phyloP scores from a whole-genome alignment of 352 stramenopile species.

The Globisporangium barbulae region DNA sequence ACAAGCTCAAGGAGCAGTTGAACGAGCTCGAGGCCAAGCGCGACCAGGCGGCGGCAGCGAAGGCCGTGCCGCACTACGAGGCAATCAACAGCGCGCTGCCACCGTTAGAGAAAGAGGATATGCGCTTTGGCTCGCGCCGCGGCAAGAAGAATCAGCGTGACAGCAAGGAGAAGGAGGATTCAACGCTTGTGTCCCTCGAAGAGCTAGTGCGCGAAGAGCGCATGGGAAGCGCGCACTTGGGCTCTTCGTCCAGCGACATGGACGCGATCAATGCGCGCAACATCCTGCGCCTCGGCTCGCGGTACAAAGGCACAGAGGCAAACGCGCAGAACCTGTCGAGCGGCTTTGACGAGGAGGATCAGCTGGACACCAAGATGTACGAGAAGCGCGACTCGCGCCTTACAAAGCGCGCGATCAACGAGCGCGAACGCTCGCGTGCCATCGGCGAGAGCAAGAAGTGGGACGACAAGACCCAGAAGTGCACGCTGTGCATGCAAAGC shows the following conservation, averaged over 20 bases:
- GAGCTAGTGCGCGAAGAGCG: conserved; percentile 80
- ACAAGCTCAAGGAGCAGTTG: conserved; percentile 68
- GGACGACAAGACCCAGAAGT: conserved; percentile 67
- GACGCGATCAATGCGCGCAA: conserved; percentile 65
- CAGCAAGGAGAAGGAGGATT: conserved; percentile 15
- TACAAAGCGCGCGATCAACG: conserved; percentile 51
- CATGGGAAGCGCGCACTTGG: conserved; percentile 40
- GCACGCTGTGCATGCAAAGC: conserved; percentile 64
- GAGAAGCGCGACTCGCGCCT: conserved; percentile 39
- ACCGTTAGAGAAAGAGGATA: conserved; percentile 66
- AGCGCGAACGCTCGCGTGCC: conserved; percentile 49
- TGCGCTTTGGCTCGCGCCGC: conserved; percentile 52
- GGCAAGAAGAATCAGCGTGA: conserved; percentile 57
- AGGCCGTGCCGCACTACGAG: conserved; percentile 57
- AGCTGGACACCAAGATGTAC: conserved; percentile 69
- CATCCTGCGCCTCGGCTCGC: conserved; percentile 68
- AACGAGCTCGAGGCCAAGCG: conserved; percentile 75
- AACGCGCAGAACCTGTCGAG: conserved; percentile 63
- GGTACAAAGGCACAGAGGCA: conserved; percentile 69
- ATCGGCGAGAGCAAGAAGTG: conserved; percentile 64
- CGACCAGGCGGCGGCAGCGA: conserved; percentile 34
- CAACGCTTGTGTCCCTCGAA: conserved; percentile 41
- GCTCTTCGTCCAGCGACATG: conserved; percentile 49
- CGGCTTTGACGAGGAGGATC: conserved; percentile 80
- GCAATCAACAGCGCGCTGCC: conserved; percentile 53